Evolutionary conservation across 129 eudicot species (phyloP), one percentile per base, ranked within the genome.

Genomic region (Chrysanthemum lavandulifolium): DNA sequence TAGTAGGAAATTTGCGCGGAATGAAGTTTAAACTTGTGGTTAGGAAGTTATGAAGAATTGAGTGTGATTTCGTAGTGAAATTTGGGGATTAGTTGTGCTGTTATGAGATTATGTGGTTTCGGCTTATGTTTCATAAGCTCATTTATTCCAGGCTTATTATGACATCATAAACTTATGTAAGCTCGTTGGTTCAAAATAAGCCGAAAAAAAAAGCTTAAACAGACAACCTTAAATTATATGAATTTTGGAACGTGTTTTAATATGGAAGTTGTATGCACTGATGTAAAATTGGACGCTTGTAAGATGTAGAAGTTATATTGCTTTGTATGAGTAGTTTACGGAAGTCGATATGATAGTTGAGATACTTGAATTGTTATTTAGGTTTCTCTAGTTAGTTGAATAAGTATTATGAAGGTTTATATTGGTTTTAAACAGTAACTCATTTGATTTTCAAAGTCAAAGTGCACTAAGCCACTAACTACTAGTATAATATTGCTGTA

Each of bases 391-490:
- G 33, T 29, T 29, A 29, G 33, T 29, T 29, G 33, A 29, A 29
- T 29, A 29, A 29, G 33, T 29, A 29, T 29, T 11, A 59, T 9
- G 36, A 71, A 33, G 25, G 25, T 45, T 61, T 52, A 36, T 36
- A 36, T 6, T 6, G 6, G 45, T 36, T 6, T 0, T 5, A 36
- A 6, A 36, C 21, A 63, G 58, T 71, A 71, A 29, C 15, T 18
- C 8, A 11, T 53, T 71, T 78, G 77, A 55, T 72, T 70, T 62
- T 71, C 27, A 25, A 29, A 78, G 60, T 71, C 76, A 70, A 40
- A 52, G 65, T 48, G 14, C 21, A 19, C 21, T 19, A 19, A 19
- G 21, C 21, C 10, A 3, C 23, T 49, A 53, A 49, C 21, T 13
- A 40, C 2, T 40, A 40, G 47, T 40, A 40, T 40, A 40, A 40